These are phyloP conservation scores for Diutina mesorugosa DNA, from an alignment of 1,139 yeast species.

Conservation along the genomic window DNA sequence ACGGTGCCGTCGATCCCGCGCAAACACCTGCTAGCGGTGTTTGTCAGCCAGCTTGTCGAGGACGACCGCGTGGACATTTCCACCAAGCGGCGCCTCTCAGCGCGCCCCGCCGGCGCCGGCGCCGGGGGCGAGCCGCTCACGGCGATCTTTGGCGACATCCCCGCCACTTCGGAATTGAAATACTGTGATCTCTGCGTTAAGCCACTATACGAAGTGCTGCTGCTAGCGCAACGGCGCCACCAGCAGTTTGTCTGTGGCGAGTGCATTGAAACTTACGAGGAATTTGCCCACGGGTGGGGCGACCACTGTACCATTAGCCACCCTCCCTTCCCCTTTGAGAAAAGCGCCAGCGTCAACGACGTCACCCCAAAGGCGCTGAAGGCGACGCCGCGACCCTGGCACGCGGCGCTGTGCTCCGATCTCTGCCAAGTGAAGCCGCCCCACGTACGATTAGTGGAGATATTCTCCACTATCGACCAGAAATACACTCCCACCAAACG, in stretches of 20 bases:
- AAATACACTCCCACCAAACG: neutral
- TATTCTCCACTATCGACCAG: neutral
- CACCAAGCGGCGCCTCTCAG: neutral
- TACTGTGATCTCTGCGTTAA: constrained; percentile 56
- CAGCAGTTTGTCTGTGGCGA: constrained; percentile 45
- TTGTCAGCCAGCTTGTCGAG: neutral
- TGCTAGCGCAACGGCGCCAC: constrained; percentile 3
- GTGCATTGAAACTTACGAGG: constrained; percentile 48
- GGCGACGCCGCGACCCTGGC: neutral
- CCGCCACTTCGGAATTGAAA: constrained; percentile 30
- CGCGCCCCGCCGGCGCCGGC: neutral
- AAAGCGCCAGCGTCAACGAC: constrained; percentile 2
- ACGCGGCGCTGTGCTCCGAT: neutral
- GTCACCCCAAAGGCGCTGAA: neutral
- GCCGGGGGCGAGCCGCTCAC: constrained; percentile 16
- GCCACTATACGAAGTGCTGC: constrained; percentile 46
- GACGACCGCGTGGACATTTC: neutral
- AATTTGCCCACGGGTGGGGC: constrained; percentile 24
- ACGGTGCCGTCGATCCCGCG: neutral
- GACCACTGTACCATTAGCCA: neutral
- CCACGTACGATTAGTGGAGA: neutral
- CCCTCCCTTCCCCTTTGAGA: neutral
- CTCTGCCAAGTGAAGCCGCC: neutral
- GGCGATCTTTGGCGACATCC: constrained; percentile 28
- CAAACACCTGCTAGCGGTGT: neutral